A percentile compares a stretch with the other conserved stretches of the same genome.
phyloP scores from a whole-genome alignment of 768 basidiomycete species.

The Mycena crocata region DNA sequence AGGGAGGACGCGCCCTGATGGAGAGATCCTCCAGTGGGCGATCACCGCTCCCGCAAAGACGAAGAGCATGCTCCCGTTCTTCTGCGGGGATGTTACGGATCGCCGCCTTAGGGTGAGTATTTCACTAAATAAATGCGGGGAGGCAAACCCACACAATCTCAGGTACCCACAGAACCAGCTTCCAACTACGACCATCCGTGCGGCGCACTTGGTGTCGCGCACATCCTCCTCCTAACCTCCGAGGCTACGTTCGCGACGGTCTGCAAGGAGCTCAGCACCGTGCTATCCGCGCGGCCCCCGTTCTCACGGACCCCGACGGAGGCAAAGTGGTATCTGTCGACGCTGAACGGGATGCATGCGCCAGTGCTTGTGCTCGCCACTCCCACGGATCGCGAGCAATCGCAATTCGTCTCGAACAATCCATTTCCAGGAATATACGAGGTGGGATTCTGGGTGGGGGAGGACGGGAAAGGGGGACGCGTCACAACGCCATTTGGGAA shows the following conservation, averaged over 20 bases:
- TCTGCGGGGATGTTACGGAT: constrained; percentile 80
- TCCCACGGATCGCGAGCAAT: constrained; percentile 48
- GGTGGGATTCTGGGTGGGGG: constrained; percentile 59
- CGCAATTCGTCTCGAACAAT: constrained; percentile 39
- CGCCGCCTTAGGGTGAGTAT: constrained; percentile 67
- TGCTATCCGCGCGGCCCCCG: constrained; percentile 60
- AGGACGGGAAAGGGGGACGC: constrained; percentile 43
- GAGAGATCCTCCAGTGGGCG: constrained; percentile 67
- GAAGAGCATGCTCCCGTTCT: constrained; percentile 68
- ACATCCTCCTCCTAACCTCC: constrained; percentile 57
- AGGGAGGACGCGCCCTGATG: constrained; percentile 68
- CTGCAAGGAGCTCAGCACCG: constrained; percentile 56
- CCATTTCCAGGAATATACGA: constrained; percentile 60
- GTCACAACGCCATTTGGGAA: constrained; percentile 62
- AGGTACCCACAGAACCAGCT: constrained; percentile 64
- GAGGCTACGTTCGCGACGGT: constrained; percentile 42
- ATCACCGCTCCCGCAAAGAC: constrained; percentile 53
- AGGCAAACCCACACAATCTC: neutral
- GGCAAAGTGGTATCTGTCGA: constrained; percentile 58
- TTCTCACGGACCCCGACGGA: constrained; percentile 36
- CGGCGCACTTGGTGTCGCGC: constrained; percentile 59
- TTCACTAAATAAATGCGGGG: too few relatives aligned
- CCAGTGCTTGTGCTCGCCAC: constrained; percentile 49
- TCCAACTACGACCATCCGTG: constrained; percentile 64
- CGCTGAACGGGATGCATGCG: constrained; percentile 36